Evolutionary conservation across 345 rosid species (phyloP), one percentile per base, ranked within the genome.

Genomic region (Euphorbia pulcherrima): DNA sequence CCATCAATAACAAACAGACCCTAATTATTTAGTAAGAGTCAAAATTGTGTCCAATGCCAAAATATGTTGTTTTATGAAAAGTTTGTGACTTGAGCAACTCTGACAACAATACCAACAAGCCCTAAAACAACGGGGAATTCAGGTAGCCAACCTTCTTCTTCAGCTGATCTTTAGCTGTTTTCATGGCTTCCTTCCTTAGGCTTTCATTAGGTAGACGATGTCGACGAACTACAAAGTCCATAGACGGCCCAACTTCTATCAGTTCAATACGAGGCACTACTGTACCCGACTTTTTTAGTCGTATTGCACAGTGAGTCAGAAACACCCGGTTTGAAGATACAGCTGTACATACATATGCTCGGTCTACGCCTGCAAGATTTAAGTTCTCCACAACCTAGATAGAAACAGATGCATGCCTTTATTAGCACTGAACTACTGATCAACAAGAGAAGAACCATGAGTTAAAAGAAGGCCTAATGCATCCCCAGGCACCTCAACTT

Each of bases 221-320:
- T 62, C 97, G 93, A n/a, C 97, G 86, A 63, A 85, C 76, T 50
- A 91, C 96, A 35, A 94, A 83, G 70, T 94, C 99, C 97, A 92
- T 91, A 7, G 97, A 91, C 17, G 97, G 99, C 61, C 99, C 97
- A 8, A 89, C 87, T 83, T 94, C 97, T 20, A 89, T 87, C 37
- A 94, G 81, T 83, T 94, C 97, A 78, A 89, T 85, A 78, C 88
- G 86, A 14, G 99, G 97, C 23, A 94, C 90, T n/a, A 88, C 62
- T 2, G 90, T 79, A 21, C 97, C 97, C 2, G 99, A 94, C 79
- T 82, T 91, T 62, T 92, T 94, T 24, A 94, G 87, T 71, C 90
- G 84, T 70, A 94, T 21, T 0, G 97, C 93, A 66, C 97, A 94
- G 73, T 94, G 99, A 24, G 93, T 87, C 0, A 94, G 74, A 61